Evolutionary conservation across 805 yeast species (phyloP), one percentile per base, ranked within the genome.

Genomic region (Myxozyma lipomycoides): DNA sequence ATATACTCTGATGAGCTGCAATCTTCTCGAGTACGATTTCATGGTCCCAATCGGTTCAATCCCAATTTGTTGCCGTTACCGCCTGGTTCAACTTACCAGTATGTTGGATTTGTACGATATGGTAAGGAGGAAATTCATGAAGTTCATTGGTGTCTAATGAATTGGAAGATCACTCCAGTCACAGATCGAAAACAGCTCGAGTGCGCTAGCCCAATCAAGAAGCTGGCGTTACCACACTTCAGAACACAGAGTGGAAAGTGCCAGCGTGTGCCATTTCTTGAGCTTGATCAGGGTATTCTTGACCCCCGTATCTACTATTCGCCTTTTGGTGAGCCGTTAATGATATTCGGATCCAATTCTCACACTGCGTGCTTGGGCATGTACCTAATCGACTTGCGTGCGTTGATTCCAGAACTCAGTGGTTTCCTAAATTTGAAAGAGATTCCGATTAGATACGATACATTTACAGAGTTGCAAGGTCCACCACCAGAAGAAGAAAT

Each of bases 241-340:
- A 25, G 35, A 4, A 18, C 46, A n/a, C 21, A 15, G n/a, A 9
- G 24, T n/a, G 51, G 43, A 25, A 21, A 19, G 4, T 47, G 50
- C 47, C 19, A 32, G 38, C 7, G 17, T 21, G 19, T 37, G 17
- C n/a, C 4, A 4, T 47, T 35, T 24, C 49, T 47, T 12, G 51
- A 35, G n/a, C n/a, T 36, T 12, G 43, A 42, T 25, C 51, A 47
- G 43, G 51, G 49, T 12, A 24, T 47, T 18, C 28, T 47, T 17
- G 51, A 47, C 26, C 51, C 51, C 17, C 23, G 51, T 5, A 38
- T 43, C n/a, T 47, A 22, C 32, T 47, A 45, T 36, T 47, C 51
- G 32, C 47, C 51, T 15, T 42, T 41, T 25, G 51, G 51, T 19
- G 51, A 47, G 49, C 51, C 51, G 10, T 18, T 47, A 36, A 47